Base-by-base conservation (phyloP, 306 rosid species). In the Castanospermum australe region DNA sequence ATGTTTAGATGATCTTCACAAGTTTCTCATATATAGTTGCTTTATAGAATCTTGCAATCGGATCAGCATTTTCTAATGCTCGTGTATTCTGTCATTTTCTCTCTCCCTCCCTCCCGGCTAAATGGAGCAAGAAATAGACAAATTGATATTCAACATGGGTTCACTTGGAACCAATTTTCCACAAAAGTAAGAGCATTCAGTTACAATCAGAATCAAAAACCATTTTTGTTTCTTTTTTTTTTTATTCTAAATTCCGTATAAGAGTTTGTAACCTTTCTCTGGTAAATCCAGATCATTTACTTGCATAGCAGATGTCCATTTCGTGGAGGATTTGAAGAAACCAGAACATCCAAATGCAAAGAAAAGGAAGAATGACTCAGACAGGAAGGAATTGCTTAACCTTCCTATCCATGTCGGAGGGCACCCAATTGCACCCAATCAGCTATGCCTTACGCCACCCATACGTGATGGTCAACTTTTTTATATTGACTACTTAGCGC, bases 271-370 rank as follows among this genome's bases (percentile, higher is more conserved):
- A 6, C 6, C 0, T 62, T 70, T 67, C 11, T 62, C 90, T 0
- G 91, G 93, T 12, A 89, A 88, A 74, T 65, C 92, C 5, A 85
- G 89, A 68, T 86, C 91, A 39, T 91, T 91, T 66, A 76, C 88
- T 22, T 87, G 90, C 86, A 80, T 88, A 73, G 82, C 85, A 0
- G 94, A 90, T 14, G 94, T 57, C 52, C 81, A 18, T 13, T 70
- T 88, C 75, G 18, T 88, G 0, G 90, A 90, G 67, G 92, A 90
- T 62, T 78, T 90, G 62, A 88, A 90, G 87, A 90, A 88, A 77
- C 86, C 77, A 0, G 82, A 81, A 55, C 84, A 85, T 45, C 47
- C 78, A 0, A 84, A 85, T 47, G 79, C 73, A 0, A 87, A 88
- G 76, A 88, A 85, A 71, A 85, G 89, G 86, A 87, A 84, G 84